These are phyloP conservation scores for Mortierella antarctica DNA, from an alignment of 192 early-diverging fungal species.

Conservation along the genomic window DNA sequence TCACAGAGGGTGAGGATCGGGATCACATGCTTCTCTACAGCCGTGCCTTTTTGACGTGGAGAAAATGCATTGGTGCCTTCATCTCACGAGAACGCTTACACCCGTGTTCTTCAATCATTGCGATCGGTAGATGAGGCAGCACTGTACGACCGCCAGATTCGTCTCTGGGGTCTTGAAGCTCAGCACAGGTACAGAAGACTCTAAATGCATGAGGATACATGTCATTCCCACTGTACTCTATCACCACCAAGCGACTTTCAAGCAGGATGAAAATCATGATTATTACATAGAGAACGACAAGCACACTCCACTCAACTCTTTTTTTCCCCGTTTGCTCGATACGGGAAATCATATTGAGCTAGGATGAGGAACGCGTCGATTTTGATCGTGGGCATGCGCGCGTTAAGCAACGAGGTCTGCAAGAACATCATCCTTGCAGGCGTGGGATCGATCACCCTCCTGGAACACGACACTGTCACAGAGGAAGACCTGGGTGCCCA, in stretches of 20 bases:
- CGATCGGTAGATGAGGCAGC: constrained; percentile 81
- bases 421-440: constrained; percentile 96
- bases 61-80: background rate
- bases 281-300: background rate
- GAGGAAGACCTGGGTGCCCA: constrained; percentile 78
- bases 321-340: background rate
- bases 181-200: constrained; percentile 74
- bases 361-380: constrained; percentile 87
- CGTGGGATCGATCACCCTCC: constrained; percentile 77
- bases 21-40: too few relatives aligned
- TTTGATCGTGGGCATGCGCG: constrained; percentile 76
- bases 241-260: too few relatives aligned
- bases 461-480: constrained; percentile 69
- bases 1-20: constrained; percentile 30
- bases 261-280: background rate
- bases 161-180: constrained; percentile 96
- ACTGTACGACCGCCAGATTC: constrained; percentile 97
- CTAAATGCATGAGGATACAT: background rate
- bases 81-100: background rate
- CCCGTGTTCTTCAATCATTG: background rate
- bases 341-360: constrained; percentile 16
- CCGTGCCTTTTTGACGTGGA: background rate
- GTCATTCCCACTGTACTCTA: background rate
- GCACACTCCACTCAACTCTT: background rate
- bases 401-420: constrained; percentile 84